Conservation (phyloP, 2,329 filamentous ascomycete species). For the Cytospora piceicola region DNA sequence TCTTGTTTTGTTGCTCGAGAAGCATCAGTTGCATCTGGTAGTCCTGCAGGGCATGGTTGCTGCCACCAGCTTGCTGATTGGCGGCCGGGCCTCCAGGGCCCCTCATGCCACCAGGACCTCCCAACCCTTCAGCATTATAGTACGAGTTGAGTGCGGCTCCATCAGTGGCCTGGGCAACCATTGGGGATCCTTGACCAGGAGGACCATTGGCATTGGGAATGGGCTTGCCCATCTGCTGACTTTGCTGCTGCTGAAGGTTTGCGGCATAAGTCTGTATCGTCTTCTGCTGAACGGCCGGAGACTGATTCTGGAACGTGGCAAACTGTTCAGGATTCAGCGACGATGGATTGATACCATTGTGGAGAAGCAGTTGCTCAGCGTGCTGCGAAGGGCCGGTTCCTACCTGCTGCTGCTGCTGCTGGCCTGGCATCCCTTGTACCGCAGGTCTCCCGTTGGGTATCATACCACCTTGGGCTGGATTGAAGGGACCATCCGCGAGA, state of each 20-base stretch:
- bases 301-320: constrained; percentile 61
- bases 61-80: constrained; percentile 55
- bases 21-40: constrained; percentile 91
- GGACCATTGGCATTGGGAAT: constrained; percentile 75
- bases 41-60: constrained; percentile 83
- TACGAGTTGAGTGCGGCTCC: constrained; percentile 59
- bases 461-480: constrained; percentile 71
- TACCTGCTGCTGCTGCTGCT: constrained; percentile 65
- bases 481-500: constrained; percentile 72
- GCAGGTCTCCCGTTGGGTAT: constrained; percentile 74
- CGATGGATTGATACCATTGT: constrained; percentile 75
- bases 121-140: constrained; percentile 68
- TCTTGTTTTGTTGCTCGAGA: constrained; percentile 86
- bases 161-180: constrained; percentile 77
- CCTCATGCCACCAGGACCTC: constrained; percentile 62
- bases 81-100: constrained; percentile 48
- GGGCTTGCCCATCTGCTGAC: constrained; percentile 79
- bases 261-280: constrained; percentile 86
- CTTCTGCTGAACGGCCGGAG: constrained; percentile 72
- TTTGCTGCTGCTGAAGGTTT: constrained; percentile 81
- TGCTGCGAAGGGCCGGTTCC: constrained; percentile 55
- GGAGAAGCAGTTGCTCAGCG: constrained; percentile 58
- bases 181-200: constrained; percentile 77
- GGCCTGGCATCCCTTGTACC: constrained; percentile 70
- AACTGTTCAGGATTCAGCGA: constrained; percentile 78